Conservation (phyloP, 208 protist genomes). For the Trypanosomatidae sp. region DNA sequence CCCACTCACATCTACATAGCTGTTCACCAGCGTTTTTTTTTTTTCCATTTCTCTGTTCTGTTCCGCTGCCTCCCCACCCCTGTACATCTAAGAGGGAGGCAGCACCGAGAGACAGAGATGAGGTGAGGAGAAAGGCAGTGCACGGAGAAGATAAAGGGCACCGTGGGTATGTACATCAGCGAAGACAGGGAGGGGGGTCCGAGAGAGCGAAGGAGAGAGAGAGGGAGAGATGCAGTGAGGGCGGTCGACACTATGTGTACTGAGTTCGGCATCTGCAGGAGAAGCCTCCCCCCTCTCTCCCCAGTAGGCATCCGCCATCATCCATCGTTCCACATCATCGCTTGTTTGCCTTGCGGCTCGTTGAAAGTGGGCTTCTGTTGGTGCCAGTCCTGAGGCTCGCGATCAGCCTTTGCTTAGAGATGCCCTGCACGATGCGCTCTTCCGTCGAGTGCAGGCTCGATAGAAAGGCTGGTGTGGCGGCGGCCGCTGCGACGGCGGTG, state of each 20-base stretch:
- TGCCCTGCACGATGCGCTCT: constrained; percentile 16
- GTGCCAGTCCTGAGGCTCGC: not conserved
- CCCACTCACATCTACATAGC: too few relatives aligned
- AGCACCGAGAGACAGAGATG: not conserved
- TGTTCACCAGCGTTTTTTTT: too few relatives aligned
- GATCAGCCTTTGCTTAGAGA: constrained; percentile 15
- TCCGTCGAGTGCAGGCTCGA: constrained; percentile 22
- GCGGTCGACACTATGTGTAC: not conserved
- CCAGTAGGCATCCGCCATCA: too few relatives aligned
- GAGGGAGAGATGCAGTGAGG: not conserved
- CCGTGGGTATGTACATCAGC: too few relatives aligned
- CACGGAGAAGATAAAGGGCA: too few relatives aligned
- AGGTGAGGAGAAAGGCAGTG: not conserved
- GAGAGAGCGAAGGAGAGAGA: not conserved
- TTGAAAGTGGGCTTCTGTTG: not conserved
- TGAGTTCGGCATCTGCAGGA: not conserved
- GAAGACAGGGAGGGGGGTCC: too few relatives aligned
- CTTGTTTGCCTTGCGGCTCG: not conserved
- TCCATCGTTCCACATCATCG: not conserved
- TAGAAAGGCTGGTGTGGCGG: not conserved
- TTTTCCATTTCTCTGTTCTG: too few relatives aligned
- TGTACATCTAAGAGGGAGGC: not conserved
- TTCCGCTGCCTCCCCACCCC: too few relatives aligned
- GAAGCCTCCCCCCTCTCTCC: not conserved
- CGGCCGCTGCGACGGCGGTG: not conserved